Evolutionary conservation across 2,329 filamentous ascomycete genomes (phyloP).

Genomic region (Beauveria caledonica): DNA sequence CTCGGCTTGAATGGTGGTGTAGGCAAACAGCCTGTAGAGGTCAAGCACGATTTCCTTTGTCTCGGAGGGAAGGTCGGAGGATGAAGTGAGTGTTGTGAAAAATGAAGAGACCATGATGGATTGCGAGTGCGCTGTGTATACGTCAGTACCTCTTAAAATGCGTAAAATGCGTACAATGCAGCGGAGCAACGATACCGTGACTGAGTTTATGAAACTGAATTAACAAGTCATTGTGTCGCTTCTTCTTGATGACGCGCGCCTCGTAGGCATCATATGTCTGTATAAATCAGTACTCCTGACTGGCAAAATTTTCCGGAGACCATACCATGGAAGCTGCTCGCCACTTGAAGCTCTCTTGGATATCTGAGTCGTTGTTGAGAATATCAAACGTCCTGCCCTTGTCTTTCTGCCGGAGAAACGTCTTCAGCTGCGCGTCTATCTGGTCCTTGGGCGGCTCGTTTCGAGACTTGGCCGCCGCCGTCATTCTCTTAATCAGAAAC

Average conservation of each 20-base stretch:
- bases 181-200: not conserved
- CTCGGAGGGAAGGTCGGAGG: not conserved
- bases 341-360: constrained; percentile 70
- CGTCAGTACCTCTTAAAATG: not conserved
- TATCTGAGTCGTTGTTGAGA: constrained; percentile 59
- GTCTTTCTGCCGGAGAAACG: constrained; percentile 57
- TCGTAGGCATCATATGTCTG: constrained; percentile 1
- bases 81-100: not conserved
- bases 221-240: not conserved
- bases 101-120: constrained; percentile 8
- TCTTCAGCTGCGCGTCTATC: constrained; percentile 56
- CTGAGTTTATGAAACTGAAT: constrained; percentile 9
- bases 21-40: constrained; percentile 6
- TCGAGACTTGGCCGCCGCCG: constrained; percentile 45
- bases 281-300: not conserved
- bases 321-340: constrained; percentile 54
- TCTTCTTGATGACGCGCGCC: not conserved
- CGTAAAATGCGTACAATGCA: not conserved
- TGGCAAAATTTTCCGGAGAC: too few relatives aligned
- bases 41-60: constrained; percentile 5
- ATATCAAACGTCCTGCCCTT: constrained; percentile 68
- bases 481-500: constrained; percentile 59
- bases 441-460: constrained; percentile 54
- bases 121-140: not conserved
- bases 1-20: constrained; percentile 2